phyloP scores from a whole-genome alignment of 257 asterid species.

The Petunia axillaris region DNA sequence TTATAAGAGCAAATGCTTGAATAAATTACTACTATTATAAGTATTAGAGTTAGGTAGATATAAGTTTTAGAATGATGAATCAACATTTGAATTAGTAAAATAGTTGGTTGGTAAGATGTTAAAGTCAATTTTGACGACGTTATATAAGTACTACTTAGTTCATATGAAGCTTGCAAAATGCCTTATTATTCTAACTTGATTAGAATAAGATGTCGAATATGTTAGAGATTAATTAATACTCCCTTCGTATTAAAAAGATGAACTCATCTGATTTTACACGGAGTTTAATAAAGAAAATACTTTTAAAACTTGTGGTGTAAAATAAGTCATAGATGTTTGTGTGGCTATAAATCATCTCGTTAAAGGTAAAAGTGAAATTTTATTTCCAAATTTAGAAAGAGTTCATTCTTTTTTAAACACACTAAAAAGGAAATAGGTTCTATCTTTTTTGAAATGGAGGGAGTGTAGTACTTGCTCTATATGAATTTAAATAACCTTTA shows the following conservation, averaged over 20 bases:
- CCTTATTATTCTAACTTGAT: too few relatives aligned
- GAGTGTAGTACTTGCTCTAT: background rate
- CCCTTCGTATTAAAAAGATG: too few relatives aligned
- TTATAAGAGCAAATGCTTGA: background rate
- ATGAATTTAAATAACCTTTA: background rate
- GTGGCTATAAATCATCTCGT: too few relatives aligned
- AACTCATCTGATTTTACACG: too few relatives aligned
- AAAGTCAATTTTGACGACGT: background rate
- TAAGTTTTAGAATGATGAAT: background rate
- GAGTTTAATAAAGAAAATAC: too few relatives aligned
- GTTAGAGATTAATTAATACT: background rate
- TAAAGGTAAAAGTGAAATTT: too few relatives aligned
- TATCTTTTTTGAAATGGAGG: background rate
- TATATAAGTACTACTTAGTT: background rate
- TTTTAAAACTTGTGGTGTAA: too few relatives aligned
- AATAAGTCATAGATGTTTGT: too few relatives aligned
- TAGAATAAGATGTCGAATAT: background rate
- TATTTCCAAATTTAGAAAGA: background rate
- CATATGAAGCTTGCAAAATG: too few relatives aligned
- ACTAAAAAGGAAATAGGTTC: background rate
- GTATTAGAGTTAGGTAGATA: background rate
- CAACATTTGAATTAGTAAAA: background rate
- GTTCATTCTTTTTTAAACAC: background rate
- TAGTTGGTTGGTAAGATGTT: background rate
- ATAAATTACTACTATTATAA: background rate